Conservation (phyloP, 257 asterid genomes). For the Przewalskia tangutica region DNA sequence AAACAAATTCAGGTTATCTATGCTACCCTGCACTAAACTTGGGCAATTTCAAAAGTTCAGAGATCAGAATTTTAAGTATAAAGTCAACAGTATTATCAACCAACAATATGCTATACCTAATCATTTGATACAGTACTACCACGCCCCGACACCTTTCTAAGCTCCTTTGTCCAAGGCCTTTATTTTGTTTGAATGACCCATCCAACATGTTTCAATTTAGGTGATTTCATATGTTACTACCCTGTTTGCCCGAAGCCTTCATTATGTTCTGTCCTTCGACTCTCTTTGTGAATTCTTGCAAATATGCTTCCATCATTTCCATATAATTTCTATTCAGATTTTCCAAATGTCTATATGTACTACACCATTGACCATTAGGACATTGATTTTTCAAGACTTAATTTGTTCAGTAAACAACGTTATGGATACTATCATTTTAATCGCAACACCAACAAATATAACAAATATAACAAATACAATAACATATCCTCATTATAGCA, state of each 20-base stretch:
- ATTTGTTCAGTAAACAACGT: too few relatives aligned
- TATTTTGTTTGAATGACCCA: background rate
- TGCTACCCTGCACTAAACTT: background rate
- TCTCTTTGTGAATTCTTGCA: too few relatives aligned
- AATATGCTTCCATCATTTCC: background rate
- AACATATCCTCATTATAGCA: too few relatives aligned
- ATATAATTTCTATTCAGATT: background rate
- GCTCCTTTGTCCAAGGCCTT: background rate
- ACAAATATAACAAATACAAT: too few relatives aligned
- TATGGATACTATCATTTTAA: too few relatives aligned
- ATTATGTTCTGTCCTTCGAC: background rate
- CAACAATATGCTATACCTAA: too few relatives aligned
- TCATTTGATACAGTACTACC: background rate
- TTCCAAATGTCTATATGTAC: background rate
- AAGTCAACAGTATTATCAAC: background rate
- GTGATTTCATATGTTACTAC: background rate
- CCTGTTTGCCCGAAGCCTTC: background rate
- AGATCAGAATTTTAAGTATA: background rate
- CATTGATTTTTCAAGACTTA: too few relatives aligned
- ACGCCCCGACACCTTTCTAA: background rate
- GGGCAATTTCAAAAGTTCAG: background rate
- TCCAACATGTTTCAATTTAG: background rate
- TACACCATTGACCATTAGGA: too few relatives aligned
- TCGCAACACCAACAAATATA: too few relatives aligned
- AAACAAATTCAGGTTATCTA: too few relatives aligned